Conservation (phyloP, 805 yeast species). For the Saturnispora ahearnii region DNA sequence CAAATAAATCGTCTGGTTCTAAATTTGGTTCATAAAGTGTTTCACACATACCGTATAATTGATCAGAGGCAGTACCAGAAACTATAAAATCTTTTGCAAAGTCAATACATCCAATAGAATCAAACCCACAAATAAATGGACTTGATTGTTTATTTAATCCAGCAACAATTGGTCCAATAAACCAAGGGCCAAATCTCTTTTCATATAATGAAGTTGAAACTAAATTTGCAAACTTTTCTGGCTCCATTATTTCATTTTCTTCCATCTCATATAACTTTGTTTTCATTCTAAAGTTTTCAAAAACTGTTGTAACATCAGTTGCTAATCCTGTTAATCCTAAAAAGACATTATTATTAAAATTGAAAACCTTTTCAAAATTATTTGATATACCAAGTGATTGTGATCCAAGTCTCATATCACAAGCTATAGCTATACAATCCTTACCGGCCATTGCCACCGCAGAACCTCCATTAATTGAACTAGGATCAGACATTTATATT, state of each 20-base stretch:
- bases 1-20: conserved; percentile 92
- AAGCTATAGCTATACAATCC: conserved; percentile 96
- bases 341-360: conserved; percentile 66
- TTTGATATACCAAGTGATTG: conserved; percentile 90
- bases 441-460: conserved; percentile 99
- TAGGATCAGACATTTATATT: conserved; percentile 59
- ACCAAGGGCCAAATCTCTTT: conserved; percentile 91
- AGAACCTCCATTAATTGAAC: conserved; percentile 83
- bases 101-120: conserved; percentile 93
- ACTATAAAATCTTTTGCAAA: conserved; percentile 91
- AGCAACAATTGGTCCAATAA: conserved; percentile 93
- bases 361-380: conserved; percentile 87
- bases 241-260: conserved; percentile 90
- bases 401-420: conserved; percentile 87
- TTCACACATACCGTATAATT: conserved; percentile 98
- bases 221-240: conserved; percentile 85
- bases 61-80: conserved; percentile 94
- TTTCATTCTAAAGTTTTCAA: conserved; percentile 73
- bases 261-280: conserved; percentile 82
- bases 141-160: conserved; percentile 76
- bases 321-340: conserved; percentile 94
- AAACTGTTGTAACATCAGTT: conserved; percentile 81
- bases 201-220: conserved; percentile 87
- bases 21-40: conserved; percentile 87
- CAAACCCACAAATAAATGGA: conserved; percentile 94